Conservation (phyloP, 108 stramenopile species). For the Skeletonema marinoi region DNA sequence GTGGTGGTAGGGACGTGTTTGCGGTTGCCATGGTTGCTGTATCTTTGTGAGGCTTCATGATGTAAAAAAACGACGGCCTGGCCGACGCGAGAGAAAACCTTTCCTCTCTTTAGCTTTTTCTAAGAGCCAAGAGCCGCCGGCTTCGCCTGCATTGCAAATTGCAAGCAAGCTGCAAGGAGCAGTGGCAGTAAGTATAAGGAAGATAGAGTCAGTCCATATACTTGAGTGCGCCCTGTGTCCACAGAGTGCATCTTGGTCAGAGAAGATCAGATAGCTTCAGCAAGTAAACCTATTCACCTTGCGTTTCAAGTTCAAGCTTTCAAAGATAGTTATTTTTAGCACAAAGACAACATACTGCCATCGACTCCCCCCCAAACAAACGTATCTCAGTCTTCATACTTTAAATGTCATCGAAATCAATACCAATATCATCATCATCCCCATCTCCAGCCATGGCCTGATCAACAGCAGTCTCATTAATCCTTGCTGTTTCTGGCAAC, state of each 20-base stretch:
- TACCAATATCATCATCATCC: conserved; percentile 93
- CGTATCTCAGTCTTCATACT: conserved; percentile 6
- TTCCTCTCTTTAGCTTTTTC: too few relatives aligned
- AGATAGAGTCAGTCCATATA: too few relatives aligned
- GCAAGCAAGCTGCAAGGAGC: too few relatives aligned
- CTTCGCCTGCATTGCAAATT: too few relatives aligned
- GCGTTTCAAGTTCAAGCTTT: background rate
- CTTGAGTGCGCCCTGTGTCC: too few relatives aligned
- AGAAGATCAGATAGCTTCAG: too few relatives aligned
- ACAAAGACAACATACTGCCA: background rate
- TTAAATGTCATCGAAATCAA: conserved; percentile 95
- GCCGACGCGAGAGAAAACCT: too few relatives aligned
- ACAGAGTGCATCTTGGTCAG: too few relatives aligned
- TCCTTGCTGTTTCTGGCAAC: conserved; percentile 96
- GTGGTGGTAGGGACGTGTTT: background rate
- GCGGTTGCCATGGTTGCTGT: background rate
- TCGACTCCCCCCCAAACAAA: conserved; percentile 1
- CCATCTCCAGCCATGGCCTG: conserved; percentile 97
- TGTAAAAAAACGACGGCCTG: too few relatives aligned
- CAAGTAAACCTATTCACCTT: too few relatives aligned
- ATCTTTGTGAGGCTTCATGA: background rate
- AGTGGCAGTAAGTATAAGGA: too few relatives aligned
- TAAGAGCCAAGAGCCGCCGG: too few relatives aligned
- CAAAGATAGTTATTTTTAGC: background rate
- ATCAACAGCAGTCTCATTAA: conserved; percentile 99